phyloP scores from a whole-genome alignment of 2,329 filamentous ascomycete genomes.

The Ceratocystis lukuohia region DNA sequence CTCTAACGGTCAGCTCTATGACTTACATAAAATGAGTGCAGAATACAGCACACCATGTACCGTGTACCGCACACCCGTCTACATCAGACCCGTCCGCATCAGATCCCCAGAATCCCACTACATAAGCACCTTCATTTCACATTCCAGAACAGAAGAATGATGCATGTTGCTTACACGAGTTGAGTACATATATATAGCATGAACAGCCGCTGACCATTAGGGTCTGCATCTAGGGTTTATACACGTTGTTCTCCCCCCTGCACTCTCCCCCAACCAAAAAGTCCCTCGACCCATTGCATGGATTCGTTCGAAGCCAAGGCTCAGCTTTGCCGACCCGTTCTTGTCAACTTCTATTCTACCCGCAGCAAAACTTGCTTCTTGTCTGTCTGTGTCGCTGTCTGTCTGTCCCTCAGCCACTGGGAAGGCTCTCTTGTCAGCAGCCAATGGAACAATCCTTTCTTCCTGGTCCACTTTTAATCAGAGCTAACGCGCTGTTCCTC shows the following conservation, averaged over 20 bases:
- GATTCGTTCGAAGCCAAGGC: too few species aligned
- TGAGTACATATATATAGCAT: not conserved
- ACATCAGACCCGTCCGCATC: not conserved
- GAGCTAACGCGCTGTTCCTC: too few species aligned
- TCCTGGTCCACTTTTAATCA: too few species aligned
- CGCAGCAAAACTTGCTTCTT: too few species aligned
- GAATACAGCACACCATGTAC: not conserved
- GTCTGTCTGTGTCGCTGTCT: too few species aligned
- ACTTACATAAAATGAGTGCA: not conserved
- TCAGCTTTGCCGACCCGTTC: too few species aligned
- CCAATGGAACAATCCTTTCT: too few species aligned
- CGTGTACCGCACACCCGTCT: not conserved
- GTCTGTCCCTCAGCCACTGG: too few species aligned
- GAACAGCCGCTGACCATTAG: not conserved
- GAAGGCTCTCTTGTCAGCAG: too few species aligned
- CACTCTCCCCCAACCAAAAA: not conserved
- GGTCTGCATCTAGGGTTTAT: not conserved
- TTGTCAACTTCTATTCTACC: too few species aligned
- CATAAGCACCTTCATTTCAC: not conserved
- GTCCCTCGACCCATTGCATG: not conserved
- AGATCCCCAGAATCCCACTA: not conserved
- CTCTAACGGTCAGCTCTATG: not conserved
- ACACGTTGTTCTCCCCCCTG: not conserved
- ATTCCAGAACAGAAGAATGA: not conserved
- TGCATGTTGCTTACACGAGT: not conserved